Base-by-base conservation (phyloP, 805 yeast genomes). In the Candida vaughaniae region DNA sequence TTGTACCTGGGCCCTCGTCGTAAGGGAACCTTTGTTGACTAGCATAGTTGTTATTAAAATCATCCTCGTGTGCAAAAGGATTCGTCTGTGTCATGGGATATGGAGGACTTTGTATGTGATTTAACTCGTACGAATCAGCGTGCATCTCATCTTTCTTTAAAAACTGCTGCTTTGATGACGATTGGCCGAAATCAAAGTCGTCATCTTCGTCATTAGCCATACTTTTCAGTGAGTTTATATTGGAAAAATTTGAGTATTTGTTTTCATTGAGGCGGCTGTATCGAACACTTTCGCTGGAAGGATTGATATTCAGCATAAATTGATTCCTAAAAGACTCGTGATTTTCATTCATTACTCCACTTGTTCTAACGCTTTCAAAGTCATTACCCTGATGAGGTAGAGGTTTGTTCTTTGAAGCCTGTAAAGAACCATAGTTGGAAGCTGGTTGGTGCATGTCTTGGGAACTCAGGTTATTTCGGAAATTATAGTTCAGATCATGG, bases 301-400 rank as follows among this genome's bases (percentile, higher is more conserved):
- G 39, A 14, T 40, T 42, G 5, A 52, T 39, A 31, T 52, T 48
- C n/a, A 45, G 33, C 42, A 51, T 36, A 35, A 54, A 54, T 38
- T 52, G 55, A 11, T 40, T 35, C 26, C 55, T 41, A 14, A 46
- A 35, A 19, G 33, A 32, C 10, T 25, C 20, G 10, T 23, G 23
- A 27, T 15, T 22, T 11, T 27, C 31, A n/a, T n/a, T 29, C 15
- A 32, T 22, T 18, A 33, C 26, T 17, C 25, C 32, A 25, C 38
- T 33, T 4, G 31, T 22, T 30, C 37, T 33, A 23, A 29, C 11
- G 28, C 42, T 38, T 9, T 29, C 31, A 15, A 16, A 16, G 25
- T 36, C 39, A 12, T 20, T 18, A 28, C 20, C 31, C 18, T 35
- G 25, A 11, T 29, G 38, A 22, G 38, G 38, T 11, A 35, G 31